These are phyloP conservation scores for Malassezia globosa DNA, from an alignment of 1,284 basidiomycete genomes.

Conservation along the genomic window DNA sequence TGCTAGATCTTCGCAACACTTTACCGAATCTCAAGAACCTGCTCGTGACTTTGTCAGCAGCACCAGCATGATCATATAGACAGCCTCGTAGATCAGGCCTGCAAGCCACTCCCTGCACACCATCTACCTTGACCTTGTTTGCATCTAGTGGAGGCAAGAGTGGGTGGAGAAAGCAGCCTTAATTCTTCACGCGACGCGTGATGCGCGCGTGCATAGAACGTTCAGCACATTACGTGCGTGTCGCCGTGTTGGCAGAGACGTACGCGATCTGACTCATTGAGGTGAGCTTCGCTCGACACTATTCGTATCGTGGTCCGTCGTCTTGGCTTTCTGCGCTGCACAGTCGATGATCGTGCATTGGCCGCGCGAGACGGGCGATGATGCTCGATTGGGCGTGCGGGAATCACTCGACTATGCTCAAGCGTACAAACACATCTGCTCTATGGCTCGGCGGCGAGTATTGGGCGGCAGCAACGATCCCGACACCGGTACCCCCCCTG, in stretches of 20 bases:
- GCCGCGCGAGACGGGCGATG: constrained; percentile 22
- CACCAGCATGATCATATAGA: not conserved
- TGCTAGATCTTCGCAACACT: constrained; percentile 88
- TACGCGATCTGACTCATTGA: not conserved
- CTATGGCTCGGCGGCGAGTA: constrained; percentile 14
- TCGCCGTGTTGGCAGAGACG: not conserved
- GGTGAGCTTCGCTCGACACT: too few species aligned
- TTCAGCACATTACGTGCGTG: too few species aligned
- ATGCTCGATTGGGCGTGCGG: constrained; percentile 3
- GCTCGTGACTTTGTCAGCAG: constrained; percentile 59
- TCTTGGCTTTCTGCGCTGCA: not conserved
- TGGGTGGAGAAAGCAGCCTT: too few species aligned
- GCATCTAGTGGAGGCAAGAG: too few species aligned
- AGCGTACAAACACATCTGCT: constrained; percentile 32
- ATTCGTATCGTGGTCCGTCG: too few species aligned
- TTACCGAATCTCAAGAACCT: constrained; percentile 91
- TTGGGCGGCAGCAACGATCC: constrained; percentile 9
- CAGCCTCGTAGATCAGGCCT: not conserved
- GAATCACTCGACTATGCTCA: constrained; percentile 26
- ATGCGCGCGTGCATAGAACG: too few species aligned
- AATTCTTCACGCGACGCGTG: constrained; percentile 1
- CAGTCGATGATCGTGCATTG: constrained; percentile 20
- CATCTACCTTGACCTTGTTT: too few species aligned
- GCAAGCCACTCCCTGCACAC: too few species aligned
- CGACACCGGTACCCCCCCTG: constrained; percentile 14